phyloP scores from a whole-genome alignment of 129 eudicot genomes.

The Saposhnikovia divaricata region DNA sequence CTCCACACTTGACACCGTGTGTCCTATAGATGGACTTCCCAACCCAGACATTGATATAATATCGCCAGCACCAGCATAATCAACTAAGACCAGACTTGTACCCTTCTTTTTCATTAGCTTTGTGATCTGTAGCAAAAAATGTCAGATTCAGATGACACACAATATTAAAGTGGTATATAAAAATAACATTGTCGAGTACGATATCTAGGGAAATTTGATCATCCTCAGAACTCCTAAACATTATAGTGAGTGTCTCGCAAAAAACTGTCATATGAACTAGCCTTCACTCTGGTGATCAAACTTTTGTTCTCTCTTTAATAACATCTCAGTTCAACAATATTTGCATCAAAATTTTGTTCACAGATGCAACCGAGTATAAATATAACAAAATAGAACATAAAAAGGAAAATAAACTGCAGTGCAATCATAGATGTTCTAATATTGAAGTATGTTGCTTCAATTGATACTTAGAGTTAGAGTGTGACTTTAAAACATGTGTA shows the following conservation, averaged over 20 bases:
- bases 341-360: neutral
- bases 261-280: neutral
- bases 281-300: neutral
- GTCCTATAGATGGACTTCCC: conserved; percentile 82
- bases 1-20: conserved; percentile 78
- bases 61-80: conserved; percentile 97
- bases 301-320: neutral
- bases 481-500: neutral
- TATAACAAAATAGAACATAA: neutral
- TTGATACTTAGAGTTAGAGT: neutral
- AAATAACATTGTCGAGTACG: neutral
- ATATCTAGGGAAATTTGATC: neutral
- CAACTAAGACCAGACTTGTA: conserved; percentile 48
- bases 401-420: neutral
- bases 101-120: conserved; percentile 87
- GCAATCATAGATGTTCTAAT: neutral
- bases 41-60: conserved; percentile 88
- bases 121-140: conserved; percentile 43
- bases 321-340: neutral
- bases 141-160: neutral
- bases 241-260: neutral
- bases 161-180: neutral
- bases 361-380: neutral
- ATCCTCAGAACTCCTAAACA: neutral
- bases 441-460: neutral